Conservation (phyloP, 2,329 filamentous ascomycete genomes). For the Fusarium scirpi region DNA sequence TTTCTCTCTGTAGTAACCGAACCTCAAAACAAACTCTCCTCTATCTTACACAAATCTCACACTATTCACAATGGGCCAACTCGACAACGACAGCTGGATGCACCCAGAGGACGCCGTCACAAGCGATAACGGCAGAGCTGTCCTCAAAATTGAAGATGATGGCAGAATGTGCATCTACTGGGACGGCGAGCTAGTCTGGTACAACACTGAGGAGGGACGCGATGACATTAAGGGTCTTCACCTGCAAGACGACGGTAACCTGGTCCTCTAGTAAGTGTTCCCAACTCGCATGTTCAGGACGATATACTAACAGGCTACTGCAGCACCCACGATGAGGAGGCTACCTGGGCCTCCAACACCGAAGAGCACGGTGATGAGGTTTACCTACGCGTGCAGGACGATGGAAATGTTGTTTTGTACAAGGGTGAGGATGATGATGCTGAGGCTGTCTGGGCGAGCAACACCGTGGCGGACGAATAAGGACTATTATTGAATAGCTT, state of each 20-base stretch:
- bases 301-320: too few species aligned
- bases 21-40: background rate
- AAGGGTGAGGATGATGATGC: slow-evolving; percentile 42
- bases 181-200: slow-evolving; percentile 47
- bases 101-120: slow-evolving; percentile 47
- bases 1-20: fast-evolving
- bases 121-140: slow-evolving; percentile 48
- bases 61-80: slow-evolving; percentile 22
- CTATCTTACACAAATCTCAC: background rate
- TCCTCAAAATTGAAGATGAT: slow-evolving; percentile 51
- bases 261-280: slow-evolving; percentile 48
- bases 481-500: background rate
- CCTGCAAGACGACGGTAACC: slow-evolving; percentile 50
- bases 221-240: slow-evolving; percentile 47
- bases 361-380: slow-evolving; percentile 31
- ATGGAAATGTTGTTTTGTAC: slow-evolving; percentile 52
- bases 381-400: slow-evolving; percentile 49
- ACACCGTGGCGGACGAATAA: slow-evolving; percentile 29
- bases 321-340: slow-evolving; percentile 33
- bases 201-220: slow-evolving; percentile 47
- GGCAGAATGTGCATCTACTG: slow-evolving; percentile 50
- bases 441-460: slow-evolving; percentile 48
- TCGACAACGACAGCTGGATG: slow-evolving; percentile 52
- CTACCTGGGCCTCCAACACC: slow-evolving; percentile 49
- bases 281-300: too few species aligned